Evolutionary conservation across 108 stramenopile genomes (phyloP).

Genomic region (Nitzschia sp.): DNA sequence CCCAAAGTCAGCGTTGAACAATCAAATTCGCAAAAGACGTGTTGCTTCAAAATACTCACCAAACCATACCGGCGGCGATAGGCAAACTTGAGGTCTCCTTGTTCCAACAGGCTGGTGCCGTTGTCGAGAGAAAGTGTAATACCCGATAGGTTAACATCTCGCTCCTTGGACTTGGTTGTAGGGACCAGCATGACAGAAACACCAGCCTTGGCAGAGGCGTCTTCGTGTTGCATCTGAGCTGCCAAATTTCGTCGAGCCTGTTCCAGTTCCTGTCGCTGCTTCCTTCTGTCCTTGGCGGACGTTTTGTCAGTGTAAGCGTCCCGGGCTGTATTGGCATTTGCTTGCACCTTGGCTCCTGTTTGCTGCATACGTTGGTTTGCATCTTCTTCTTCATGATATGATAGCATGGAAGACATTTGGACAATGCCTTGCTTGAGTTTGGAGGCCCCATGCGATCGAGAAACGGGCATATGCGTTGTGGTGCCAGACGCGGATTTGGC

Average conservation of each 20-base stretch:
- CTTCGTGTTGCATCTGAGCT: constrained; percentile 36
- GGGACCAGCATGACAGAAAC: constrained; percentile 79
- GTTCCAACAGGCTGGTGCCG: constrained; percentile 85
- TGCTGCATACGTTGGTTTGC: constrained; percentile 68
- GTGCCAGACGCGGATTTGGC: not conserved
- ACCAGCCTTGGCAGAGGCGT: constrained; percentile 54
- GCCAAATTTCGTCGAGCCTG: constrained; percentile 53
- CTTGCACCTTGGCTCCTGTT: constrained; percentile 56
- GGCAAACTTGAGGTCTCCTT: constrained; percentile 89
- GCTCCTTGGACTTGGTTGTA: constrained; percentile 70
- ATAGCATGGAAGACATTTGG: constrained; percentile 59
- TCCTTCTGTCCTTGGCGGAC: constrained; percentile 75
- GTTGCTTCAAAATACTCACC: constrained; percentile 6
- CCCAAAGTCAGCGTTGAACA: not conserved
- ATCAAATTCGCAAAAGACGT: not conserved
- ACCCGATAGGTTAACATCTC: constrained; percentile 82
- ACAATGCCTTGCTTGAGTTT: constrained; percentile 74
- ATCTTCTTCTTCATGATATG: constrained; percentile 60
- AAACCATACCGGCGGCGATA: constrained; percentile 91
- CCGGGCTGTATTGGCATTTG: constrained; percentile 65
- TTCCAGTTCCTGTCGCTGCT: constrained; percentile 72
- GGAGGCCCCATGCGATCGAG: constrained; percentile 16
- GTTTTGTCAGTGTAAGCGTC: constrained; percentile 63
- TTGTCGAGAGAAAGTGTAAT: constrained; percentile 79
- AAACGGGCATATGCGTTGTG: not conserved